phyloP scores from a whole-genome alignment of 2,329 filamentous ascomycete genomes.

The Zelopaecilomyces penicillatus region DNA sequence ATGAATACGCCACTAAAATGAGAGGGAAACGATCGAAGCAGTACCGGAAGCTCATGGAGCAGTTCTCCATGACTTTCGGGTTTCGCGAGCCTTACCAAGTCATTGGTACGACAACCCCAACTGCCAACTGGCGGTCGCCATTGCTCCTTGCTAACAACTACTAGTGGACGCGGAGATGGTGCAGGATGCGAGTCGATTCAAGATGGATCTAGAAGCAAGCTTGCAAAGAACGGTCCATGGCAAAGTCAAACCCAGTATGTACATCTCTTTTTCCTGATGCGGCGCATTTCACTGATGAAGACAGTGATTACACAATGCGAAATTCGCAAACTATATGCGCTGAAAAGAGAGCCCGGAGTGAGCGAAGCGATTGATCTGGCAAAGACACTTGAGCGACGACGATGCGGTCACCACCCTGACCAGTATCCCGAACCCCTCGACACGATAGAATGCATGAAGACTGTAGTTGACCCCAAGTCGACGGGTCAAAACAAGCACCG shows the following conservation, averaged over 20 bases:
- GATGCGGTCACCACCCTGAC: slow-evolving; percentile 69
- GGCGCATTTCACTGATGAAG: slow-evolving; percentile 13
- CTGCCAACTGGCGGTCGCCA: neutral
- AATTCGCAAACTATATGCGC: slow-evolving; percentile 68
- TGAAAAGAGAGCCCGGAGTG: slow-evolving; percentile 45
- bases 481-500: slow-evolving; percentile 66
- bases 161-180: slow-evolving; percentile 78
- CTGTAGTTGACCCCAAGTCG: slow-evolving; percentile 71
- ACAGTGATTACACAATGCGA: slow-evolving; percentile 73
- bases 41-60: slow-evolving; percentile 79
- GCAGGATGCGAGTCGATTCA: slow-evolving; percentile 70
- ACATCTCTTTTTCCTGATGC: slow-evolving; percentile 1
- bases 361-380: slow-evolving; percentile 61
- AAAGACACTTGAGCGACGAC: slow-evolving; percentile 65
- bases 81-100: slow-evolving; percentile 95
- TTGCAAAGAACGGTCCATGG: slow-evolving; percentile 80
- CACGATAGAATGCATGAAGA: slow-evolving; percentile 60
- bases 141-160: neutral
- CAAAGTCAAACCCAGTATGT: slow-evolving; percentile 70
- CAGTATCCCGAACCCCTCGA: slow-evolving; percentile 63
- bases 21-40: slow-evolving; percentile 46
- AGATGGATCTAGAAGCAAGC: slow-evolving; percentile 76
- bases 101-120: slow-evolving; percentile 42
- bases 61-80: slow-evolving; percentile 78
- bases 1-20: slow-evolving; percentile 22